A percentile compares a stretch with the other conserved stretches of the same genome.
Conservation (phyloP, 805 yeast genomes). For the Teunomyces gatunensis region DNA sequence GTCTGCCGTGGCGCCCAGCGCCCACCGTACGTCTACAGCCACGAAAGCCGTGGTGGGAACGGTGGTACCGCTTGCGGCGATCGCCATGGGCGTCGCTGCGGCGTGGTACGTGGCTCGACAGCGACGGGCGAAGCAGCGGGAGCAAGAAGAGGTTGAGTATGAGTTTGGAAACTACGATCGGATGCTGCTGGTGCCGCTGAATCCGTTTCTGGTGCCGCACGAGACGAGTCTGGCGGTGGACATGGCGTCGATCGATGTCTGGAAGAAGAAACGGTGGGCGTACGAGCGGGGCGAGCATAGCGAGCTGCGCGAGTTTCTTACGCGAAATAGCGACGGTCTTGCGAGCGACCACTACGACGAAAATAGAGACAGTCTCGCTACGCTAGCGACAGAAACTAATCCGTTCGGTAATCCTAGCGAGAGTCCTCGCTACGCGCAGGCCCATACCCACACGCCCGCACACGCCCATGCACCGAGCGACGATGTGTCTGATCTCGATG, state of each 20-base stretch:
- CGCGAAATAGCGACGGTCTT: no score
- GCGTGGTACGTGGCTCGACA: conserved; percentile 16
- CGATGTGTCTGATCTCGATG: conserved; percentile 48
- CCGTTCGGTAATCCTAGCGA: no score
- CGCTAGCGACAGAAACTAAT: no score
- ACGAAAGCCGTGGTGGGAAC: conserved; percentile 38
- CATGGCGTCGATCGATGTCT: conserved; percentile 48
- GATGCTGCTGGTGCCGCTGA: background rate
- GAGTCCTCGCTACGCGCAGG: no score
- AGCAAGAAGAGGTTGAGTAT: conserved; percentile 24
- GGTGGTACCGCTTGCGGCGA: conserved; percentile 31
- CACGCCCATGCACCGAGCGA: conserved; percentile 34
- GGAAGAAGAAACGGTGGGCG: conserved; percentile 51
- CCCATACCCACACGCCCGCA: no score
- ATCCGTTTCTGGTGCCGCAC: conserved; percentile 5
- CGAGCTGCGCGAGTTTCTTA: no score
- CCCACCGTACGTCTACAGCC: conserved; percentile 17
- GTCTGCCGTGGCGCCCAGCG: conserved; percentile 27
- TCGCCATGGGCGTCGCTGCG: conserved; percentile 12
- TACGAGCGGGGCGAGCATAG: conserved; percentile 12
- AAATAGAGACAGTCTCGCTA: background rate
- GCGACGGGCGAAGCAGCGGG: conserved; percentile 11
- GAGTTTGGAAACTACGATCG: conserved; percentile 30
- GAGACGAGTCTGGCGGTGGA: conserved; percentile 42
- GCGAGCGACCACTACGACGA: no score